Evolutionary conservation across 176 grass and related monocot genomes (phyloP).

Genomic region (bread wheat (Triticum aestivum)): DNA sequence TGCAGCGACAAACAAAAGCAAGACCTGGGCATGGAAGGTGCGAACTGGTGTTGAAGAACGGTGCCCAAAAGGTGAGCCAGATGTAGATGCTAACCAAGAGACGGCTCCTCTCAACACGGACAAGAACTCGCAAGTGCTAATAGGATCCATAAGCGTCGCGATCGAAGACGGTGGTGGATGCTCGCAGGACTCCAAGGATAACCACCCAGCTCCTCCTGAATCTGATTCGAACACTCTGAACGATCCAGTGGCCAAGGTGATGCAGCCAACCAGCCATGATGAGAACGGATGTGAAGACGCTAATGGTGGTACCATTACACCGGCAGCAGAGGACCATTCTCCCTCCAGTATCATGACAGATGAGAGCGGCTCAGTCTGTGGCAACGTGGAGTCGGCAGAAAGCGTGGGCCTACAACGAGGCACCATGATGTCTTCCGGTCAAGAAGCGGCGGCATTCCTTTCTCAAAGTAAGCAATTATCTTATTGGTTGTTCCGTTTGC

Average conservation of each 20-base stretch:
- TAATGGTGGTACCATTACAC: background rate
- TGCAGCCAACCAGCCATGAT: conserved; percentile 11
- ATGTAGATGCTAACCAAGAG: conserved; percentile 28
- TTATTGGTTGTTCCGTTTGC: background rate
- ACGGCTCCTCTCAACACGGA: conserved; percentile 21
- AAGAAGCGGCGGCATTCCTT: conserved; percentile 66
- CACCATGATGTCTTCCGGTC: conserved; percentile 35
- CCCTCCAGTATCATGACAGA: background rate
- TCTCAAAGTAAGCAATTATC: conserved; percentile 57
- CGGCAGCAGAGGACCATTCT: background rate
- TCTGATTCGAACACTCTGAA: background rate
- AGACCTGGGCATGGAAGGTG: conserved; percentile 47
- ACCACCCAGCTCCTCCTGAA: conserved; percentile 16
- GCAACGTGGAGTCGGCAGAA: background rate
- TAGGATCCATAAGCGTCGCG: conserved; percentile 82
- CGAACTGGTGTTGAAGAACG: conserved; percentile 44
- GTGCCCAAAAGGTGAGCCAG: conserved; percentile 21
- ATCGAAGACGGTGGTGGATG: conserved; percentile 37
- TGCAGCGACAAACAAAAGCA: conserved; percentile 25
- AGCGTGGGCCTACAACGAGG: conserved; percentile 18
- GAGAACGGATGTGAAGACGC: conserved; percentile 1
- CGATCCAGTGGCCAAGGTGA: conserved; percentile 3
- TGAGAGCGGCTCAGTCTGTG: conserved; percentile 15
- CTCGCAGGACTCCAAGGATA: background rate
- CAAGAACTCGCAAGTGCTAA: conserved; percentile 57